A percentile compares a stretch with the other conserved stretches of the same genome.
Evolutionary conservation across 371 early-diverging fungal genomes (phyloP).

Genomic region (Catenaria anguillulae): DNA sequence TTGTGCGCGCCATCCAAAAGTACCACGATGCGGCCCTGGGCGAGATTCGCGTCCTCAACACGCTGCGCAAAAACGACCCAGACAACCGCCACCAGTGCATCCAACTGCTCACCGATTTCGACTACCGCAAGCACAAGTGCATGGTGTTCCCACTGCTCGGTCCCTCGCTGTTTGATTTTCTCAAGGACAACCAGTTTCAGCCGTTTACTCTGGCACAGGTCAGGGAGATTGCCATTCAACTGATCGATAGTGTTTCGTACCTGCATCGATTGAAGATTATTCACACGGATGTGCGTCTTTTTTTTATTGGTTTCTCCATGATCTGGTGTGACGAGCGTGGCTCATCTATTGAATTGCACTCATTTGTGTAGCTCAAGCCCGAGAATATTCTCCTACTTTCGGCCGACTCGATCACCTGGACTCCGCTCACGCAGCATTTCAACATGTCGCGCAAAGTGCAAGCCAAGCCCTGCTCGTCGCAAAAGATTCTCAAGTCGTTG

Average conservation of each 20-base stretch:
- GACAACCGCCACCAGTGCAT: constrained; percentile 33
- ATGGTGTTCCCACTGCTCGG: constrained; percentile 90
- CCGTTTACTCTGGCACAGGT: constrained; percentile 77
- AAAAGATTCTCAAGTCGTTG: constrained; percentile 43
- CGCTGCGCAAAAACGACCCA: constrained; percentile 62
- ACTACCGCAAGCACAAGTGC: constrained; percentile 80
- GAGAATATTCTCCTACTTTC: constrained; percentile 8
- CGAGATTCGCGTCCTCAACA: constrained; percentile 72
- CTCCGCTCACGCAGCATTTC: neutral
- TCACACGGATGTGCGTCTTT: constrained; percentile 46
- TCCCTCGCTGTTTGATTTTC: constrained; percentile 79
- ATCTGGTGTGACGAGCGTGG: constrained; percentile 68
- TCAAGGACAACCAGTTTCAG: constrained; percentile 72
- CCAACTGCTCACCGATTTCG: constrained; percentile 62
- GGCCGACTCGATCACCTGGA: neutral
- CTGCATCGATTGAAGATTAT: constrained; percentile 31
- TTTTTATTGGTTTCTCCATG: too few relatives aligned
- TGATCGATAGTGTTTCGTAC: constrained; percentile 53
- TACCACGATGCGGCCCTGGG: constrained; percentile 83
- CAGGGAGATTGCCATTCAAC: constrained; percentile 60
- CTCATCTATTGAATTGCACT: too few relatives aligned
- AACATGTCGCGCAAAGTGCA: neutral
- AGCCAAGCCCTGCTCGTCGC: neutral
- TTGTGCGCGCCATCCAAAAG: constrained; percentile 83
- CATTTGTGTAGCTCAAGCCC: too few relatives aligned